These are phyloP conservation scores for Sarocladiaceae sp. DNA, from an alignment of 2,329 filamentous ascomycete species.

Conservation along the genomic window DNA sequence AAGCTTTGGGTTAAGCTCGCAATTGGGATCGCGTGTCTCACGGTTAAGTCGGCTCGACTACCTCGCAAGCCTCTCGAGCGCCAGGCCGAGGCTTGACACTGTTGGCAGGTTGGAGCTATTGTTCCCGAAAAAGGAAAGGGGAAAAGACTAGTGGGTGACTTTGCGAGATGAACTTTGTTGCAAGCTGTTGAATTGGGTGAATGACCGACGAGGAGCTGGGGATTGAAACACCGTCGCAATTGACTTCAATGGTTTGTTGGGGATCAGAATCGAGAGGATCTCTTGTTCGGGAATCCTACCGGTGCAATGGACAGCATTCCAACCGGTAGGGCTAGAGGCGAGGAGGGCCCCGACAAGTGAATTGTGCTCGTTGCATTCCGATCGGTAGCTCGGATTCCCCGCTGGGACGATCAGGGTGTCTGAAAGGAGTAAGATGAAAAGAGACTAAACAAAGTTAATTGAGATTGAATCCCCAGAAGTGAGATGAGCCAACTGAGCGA, in stretches of 20 bases:
- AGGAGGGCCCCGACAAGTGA: background rate
- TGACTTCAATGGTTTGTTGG: background rate
- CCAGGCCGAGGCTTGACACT: background rate
- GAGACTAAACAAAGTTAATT: background rate
- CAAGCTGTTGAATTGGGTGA: too few species aligned
- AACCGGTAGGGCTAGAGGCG: background rate
- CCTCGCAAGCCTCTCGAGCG: background rate
- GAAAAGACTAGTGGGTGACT: background rate
- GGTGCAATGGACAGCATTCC: slow-evolving; percentile 1
- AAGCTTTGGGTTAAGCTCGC: slow-evolving; percentile 1
- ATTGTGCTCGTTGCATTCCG: background rate
- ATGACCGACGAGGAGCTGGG: background rate
- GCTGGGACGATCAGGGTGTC: too few species aligned
- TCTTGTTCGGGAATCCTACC: background rate
- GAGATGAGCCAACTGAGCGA: background rate
- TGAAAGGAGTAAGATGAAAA: background rate
- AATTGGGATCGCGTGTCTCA: background rate
- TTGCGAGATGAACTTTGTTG: background rate
- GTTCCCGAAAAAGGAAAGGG: background rate
- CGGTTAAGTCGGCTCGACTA: slow-evolving; percentile 5
- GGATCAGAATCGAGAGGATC: background rate
- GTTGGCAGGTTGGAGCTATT: too few species aligned
- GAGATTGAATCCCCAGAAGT: background rate
- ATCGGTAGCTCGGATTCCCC: background rate
- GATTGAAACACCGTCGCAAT: background rate